Evolutionary conservation across 345 rosid species (phyloP), one percentile per base, ranked within the genome.

Genomic region (Populus pruinosa): DNA sequence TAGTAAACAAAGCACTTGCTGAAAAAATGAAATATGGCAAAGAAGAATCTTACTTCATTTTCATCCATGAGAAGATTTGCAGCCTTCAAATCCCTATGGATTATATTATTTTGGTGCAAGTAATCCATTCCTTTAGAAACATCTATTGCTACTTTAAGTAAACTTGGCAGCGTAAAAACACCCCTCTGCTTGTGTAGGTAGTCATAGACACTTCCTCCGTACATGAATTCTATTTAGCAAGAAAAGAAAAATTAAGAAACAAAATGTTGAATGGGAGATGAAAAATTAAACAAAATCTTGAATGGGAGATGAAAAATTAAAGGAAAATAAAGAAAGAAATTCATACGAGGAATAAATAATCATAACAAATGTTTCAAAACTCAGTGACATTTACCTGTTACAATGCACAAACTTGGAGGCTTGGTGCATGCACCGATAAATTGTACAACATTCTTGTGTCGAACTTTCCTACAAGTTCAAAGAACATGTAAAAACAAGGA

Each of bases 21-120:
- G 35, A 33, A 5, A 35, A 31, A 3, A 5, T 36, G 11, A 13
- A 43, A 55, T 50, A 77, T 44, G 11, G 29, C 1, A 33, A 77
- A 67, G 73, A 67, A 69, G 36, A 67, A 47, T 67, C 88, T 85
- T 87, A 96, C 99, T 73, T 96, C 99, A 83, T 96, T 90, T 87
- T 96, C 99, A 87, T 93, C 99, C 97, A 96, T 92, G 74, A 93
- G 85, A 83, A 93, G 92, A 84, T 96, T 96, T 78, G 99, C 98
- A 70, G 90, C 97, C 82, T 96, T 93, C 89, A 93, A 84, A 86
- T 96, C 99, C 87, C 99, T 87, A 82, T 96, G 99, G 81, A 96
- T 93, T 77, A 96, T 93, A 85, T 92, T 88, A 80, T 93, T 92
- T 78, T 93, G 98, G 86, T 96, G 99, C 83, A 96, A 86, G 84